Base-by-base conservation (phyloP, 768 basidiomycete species). In the Termitomyces titanicus region DNA sequence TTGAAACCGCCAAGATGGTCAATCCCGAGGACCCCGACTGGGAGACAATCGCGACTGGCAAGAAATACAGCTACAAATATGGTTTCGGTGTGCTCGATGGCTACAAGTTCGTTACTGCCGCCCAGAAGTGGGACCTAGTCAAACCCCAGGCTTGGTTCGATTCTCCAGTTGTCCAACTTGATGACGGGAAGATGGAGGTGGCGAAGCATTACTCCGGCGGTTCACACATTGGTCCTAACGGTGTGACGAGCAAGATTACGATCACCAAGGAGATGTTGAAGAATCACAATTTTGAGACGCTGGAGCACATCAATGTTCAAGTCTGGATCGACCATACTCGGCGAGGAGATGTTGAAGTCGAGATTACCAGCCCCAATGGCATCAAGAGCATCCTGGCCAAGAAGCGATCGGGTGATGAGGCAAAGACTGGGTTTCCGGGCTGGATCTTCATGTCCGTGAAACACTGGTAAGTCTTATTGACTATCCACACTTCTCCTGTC, bases 401-500 rank as follows among this genome's bases (percentile, higher is more conserved):
- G 20, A 78, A 76, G 52, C 81, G 97, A 56, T 66, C 74, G 24
- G 77, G 76, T 15, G 97, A 99, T 64, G 67, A 68, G 29, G 83
- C 81, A 10, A 69, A 65, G 7, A 79, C 76, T 12, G 96, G 97
- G 3, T 96, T 82, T 68, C 83, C 83, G 17, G 95, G 92, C 0
- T 99, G 97, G 97, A 86, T 83, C 9, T 99, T 99, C 70, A 98
- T 97, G 94, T 83, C 84, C 25, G 82, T 98, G 57, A 99, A 99
- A 71, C 97, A 99, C 64, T 99, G 97, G 95, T 96, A 53, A 66
- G 86, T 73, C 29, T 20, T 38, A 37, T 27, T 20, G 40, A 12
- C 7, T 15, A 15, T 20, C 31, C n/a, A 20, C 4, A 47, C 35
- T 31, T 46, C 17, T 67, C 37, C 69, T 57, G 27, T 0, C 29